phyloP scores from a whole-genome alignment of 1,139 yeast species.

The Yamadazyma sp. region DNA sequence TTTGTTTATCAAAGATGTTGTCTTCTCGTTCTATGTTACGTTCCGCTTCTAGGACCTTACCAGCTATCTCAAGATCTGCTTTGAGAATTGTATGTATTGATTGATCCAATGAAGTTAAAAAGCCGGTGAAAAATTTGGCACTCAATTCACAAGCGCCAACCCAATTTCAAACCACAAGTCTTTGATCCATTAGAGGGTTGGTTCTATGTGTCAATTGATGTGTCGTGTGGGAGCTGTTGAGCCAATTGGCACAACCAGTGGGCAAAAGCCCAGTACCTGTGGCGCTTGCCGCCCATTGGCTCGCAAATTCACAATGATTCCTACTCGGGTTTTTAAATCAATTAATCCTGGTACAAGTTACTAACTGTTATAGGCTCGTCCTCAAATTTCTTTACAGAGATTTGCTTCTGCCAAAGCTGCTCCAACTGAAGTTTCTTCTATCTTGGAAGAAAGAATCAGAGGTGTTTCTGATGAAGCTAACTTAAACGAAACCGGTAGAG shows the following conservation, averaged over 20 bases:
- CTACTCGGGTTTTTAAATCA: not conserved
- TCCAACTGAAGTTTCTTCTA: conserved; percentile 98
- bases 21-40: conserved; percentile 82
- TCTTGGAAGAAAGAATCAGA: conserved; percentile 98
- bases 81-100: conserved; percentile 63
- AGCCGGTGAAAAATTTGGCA: not conserved
- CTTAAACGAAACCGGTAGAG: conserved; percentile 99
- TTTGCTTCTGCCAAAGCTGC: conserved; percentile 97
- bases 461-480: conserved; percentile 97
- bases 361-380: conserved; percentile 59
- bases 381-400: conserved; percentile 65
- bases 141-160: not conserved
- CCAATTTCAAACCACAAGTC: not conserved
- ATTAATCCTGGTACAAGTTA: conserved; percentile 4
- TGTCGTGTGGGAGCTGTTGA: not conserved
- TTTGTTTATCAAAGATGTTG: conserved; percentile 49
- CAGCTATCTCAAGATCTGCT: conserved; percentile 59
- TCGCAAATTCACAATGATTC: not conserved
- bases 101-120: not conserved
- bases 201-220: not conserved
- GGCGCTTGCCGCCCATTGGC: not conserved
- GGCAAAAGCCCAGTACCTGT: not conserved
- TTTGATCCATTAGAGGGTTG: not conserved
- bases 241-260: not conserved
- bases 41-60: conserved; percentile 77